phyloP scores from a whole-genome alignment of 2,329 filamentous ascomycete species.

The Didymella segeticola region DNA sequence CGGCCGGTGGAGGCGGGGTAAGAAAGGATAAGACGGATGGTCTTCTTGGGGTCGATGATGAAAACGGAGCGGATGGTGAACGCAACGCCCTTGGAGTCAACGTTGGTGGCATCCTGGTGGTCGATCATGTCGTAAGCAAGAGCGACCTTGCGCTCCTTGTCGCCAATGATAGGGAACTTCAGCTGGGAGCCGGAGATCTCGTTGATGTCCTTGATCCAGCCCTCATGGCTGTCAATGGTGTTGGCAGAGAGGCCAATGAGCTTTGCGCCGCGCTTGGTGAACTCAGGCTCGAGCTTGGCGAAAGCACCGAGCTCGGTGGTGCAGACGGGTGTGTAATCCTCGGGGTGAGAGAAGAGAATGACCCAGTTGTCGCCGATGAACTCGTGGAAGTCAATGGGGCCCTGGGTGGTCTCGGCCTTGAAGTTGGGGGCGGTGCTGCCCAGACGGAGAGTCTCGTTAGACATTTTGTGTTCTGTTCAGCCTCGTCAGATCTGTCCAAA shows the following conservation, averaged over 20 bases:
- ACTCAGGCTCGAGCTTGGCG: conserved; percentile 69
- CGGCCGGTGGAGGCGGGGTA: conserved; percentile 68
- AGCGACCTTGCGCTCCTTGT: conserved; percentile 61
- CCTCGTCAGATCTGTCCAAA: conserved; percentile 30
- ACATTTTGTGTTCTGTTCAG: conserved; percentile 34
- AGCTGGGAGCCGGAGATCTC: conserved; percentile 58
- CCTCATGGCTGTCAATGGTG: conserved; percentile 58
- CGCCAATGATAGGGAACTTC: conserved; percentile 61
- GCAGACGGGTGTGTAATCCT: conserved; percentile 66
- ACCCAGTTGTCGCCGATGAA: conserved; percentile 75
- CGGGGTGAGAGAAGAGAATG: conserved; percentile 74
- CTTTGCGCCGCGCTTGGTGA: conserved; percentile 67
- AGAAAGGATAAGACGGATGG: conserved; percentile 66
- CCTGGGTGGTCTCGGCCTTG: conserved; percentile 70
- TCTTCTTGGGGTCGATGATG: conserved; percentile 70
- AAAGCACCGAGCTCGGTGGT: conserved; percentile 70
- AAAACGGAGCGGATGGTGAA: conserved; percentile 72
- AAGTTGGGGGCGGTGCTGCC: conserved; percentile 73
- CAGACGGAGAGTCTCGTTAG: conserved; percentile 62
- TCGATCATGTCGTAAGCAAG: conserved; percentile 61
- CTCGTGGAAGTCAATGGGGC: conserved; percentile 73
- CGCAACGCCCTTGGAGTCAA: conserved; percentile 63
- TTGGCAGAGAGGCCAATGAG: conserved; percentile 64
- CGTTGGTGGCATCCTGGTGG: conserved; percentile 64
- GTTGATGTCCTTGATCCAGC: conserved; percentile 62